Evolutionary conservation across 805 yeast species (phyloP), one percentile per base, ranked within the genome.

Genomic region (Candida argentea): DNA sequence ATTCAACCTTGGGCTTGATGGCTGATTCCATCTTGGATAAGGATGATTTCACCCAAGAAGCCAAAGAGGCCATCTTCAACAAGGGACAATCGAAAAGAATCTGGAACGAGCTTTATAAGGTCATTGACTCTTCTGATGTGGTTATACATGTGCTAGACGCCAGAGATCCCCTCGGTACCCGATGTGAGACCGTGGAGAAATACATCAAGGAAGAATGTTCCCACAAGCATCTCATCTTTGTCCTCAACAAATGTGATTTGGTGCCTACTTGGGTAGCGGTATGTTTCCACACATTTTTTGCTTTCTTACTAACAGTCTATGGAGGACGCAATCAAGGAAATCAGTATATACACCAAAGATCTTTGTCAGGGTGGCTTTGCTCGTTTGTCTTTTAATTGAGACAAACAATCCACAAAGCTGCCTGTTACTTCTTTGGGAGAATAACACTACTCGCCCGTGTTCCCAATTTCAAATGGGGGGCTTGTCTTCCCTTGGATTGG

Each of bases 231-330:
- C 67, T 89, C 63, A 80, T 89, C 42, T 87, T 80, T 52, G 95
- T 91, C 32, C 64, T 89, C 59, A 89, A 89, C 72, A 89, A 89
- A 69, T 87, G 96, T 72, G 98, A 89, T 67, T 74, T 89, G 48
- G 95, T 89, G 29, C 98, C 98, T 39, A 89, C 95, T 26, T 89
- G 97, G 96, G 96, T 85, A 48, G 96, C 97, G 48, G 97, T 87
- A 85, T 72, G 97, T 86, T 57, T 50, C 22, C 8, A n/a, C n/a
- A n/a, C n/a, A n/a, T 22, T 18, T 6, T 16, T 14, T 14, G 15
- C 9, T 28, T 23, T 22, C 16, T n/a, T 28, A 29, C 36, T 26
- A 20, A 26, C 24, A 7, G 16, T 16, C 14, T 22, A 20, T 20
- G 9, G 24, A 22, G 32, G 11, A 10, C 22, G 24, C 24, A 24